Evolutionary conservation across 768 basidiomycete species (phyloP).

Genomic region (Boletus bicolor): DNA sequence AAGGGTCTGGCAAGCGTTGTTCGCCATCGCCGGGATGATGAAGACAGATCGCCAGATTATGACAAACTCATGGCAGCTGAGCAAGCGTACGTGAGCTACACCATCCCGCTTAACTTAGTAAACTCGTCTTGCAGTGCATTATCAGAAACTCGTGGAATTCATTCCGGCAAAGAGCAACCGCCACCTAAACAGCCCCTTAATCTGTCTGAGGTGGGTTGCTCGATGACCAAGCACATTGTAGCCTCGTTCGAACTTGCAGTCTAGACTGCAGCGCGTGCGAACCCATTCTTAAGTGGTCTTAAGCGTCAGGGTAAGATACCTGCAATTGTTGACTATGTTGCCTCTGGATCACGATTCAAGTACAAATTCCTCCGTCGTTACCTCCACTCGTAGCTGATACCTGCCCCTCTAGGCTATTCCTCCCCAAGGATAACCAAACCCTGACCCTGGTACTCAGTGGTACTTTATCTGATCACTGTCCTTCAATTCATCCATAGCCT

Average conservation of each 20-base stretch:
- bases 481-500: conserved; percentile 1
- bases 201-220: conserved; percentile 73
- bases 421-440: conserved; percentile 91
- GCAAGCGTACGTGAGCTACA: conserved; percentile 63
- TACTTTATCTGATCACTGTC: conserved; percentile 22
- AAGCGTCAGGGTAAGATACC: conserved; percentile 83
- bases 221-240: not conserved
- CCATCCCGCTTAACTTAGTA: not conserved
- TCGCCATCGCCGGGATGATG: conserved; percentile 92
- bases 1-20: conserved; percentile 88
- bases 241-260: not conserved
- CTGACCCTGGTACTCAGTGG: conserved; percentile 90
- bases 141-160: conserved; percentile 76
- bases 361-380: conserved; percentile 30
- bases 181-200: conserved; percentile 81
- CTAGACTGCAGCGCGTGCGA: conserved; percentile 71
- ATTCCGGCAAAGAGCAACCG: conserved; percentile 87
- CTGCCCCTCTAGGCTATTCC: conserved; percentile 54
- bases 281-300: conserved; percentile 86
- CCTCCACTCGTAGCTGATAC: not conserved
- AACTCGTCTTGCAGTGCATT: conserved; percentile 55
- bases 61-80: conserved; percentile 96
- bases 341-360: conserved; percentile 96
- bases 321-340: conserved; percentile 90
- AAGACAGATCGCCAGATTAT: conserved; percentile 92